Evolutionary conservation across 805 yeast species (phyloP).

Genomic region (Spathaspora sp.): DNA sequence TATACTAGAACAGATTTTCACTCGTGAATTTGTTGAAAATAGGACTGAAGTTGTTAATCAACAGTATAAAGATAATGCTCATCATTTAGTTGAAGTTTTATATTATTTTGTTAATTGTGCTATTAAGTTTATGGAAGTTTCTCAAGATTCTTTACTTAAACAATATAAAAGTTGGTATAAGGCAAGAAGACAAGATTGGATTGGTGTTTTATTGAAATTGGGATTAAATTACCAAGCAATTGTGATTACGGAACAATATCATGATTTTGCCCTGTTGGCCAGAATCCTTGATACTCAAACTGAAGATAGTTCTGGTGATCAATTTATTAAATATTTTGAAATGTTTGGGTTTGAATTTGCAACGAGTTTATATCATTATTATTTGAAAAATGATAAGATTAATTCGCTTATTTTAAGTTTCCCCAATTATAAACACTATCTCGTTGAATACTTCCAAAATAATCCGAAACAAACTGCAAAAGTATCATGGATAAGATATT

Average conservation of each 20-base stretch:
- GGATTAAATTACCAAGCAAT: conserved; percentile 53
- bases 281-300: conserved; percentile 38
- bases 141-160: conserved; percentile 14
- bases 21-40: conserved; percentile 15
- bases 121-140: conserved; percentile 27
- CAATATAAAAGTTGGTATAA: conserved; percentile 34
- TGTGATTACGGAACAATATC: conserved; percentile 59
- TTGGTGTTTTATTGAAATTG: conserved; percentile 48
- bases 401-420: conserved; percentile 55
- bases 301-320: conserved; percentile 20
- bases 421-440: conserved; percentile 45
- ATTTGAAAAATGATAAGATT: conserved; percentile 49
- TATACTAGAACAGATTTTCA: conserved; percentile 39
- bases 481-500: conserved; percentile 70
- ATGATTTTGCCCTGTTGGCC: conserved; percentile 64
- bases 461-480: conserved; percentile 40
- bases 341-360: conserved; percentile 72
- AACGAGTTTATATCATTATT: conserved; percentile 53
- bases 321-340: conserved; percentile 51
- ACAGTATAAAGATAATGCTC: conserved; percentile 8
- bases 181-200: conserved; percentile 48
- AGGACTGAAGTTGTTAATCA: not conserved
- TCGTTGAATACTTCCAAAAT: conserved; percentile 51
- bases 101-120: conserved; percentile 35
- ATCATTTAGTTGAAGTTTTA: conserved; percentile 22